Evolutionary conservation across 805 yeast species (phyloP).

Genomic region (Kodamaea lidongshanica): DNA sequence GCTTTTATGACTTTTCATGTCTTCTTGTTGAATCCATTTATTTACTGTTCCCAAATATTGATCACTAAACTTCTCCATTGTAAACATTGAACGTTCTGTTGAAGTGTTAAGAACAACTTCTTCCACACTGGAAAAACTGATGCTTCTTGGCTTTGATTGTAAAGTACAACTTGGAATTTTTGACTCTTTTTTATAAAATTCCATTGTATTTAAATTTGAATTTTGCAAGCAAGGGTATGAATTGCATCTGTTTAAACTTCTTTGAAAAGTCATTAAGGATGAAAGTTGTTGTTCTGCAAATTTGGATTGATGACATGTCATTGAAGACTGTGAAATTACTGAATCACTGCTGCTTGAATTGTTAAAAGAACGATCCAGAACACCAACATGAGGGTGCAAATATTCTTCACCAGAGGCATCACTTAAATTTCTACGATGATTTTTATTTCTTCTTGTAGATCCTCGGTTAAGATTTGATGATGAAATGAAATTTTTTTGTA

Average conservation of each 20-base stretch:
- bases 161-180: no score
- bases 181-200: slow-evolving; percentile 11
- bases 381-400: no score
- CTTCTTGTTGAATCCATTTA: slow-evolving; percentile 1
- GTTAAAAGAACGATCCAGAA: background rate
- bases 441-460: background rate
- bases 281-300: slow-evolving; percentile 1
- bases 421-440: no score
- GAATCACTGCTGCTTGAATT: slow-evolving; percentile 1
- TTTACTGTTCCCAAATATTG: slow-evolving; percentile 14
- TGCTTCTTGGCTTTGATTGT: slow-evolving; percentile 12
- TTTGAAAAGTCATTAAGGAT: slow-evolving; percentile 11
- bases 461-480: background rate
- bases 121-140: slow-evolving; percentile 23
- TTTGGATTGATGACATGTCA: slow-evolving; percentile 1
- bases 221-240: slow-evolving; percentile 27
- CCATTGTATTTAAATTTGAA: slow-evolving; percentile 17
- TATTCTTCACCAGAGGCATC: no score
- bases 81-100: slow-evolving; percentile 5
- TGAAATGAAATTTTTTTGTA: slow-evolving; percentile 14
- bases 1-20: background rate
- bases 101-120: slow-evolving; percentile 6
- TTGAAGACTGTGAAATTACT: slow-evolving; percentile 3
- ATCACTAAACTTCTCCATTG: slow-evolving; percentile 15
- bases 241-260: slow-evolving; percentile 26